Evolutionary conservation across 148 eudicot species (phyloP).

Genomic region (Arbutus unedo): DNA sequence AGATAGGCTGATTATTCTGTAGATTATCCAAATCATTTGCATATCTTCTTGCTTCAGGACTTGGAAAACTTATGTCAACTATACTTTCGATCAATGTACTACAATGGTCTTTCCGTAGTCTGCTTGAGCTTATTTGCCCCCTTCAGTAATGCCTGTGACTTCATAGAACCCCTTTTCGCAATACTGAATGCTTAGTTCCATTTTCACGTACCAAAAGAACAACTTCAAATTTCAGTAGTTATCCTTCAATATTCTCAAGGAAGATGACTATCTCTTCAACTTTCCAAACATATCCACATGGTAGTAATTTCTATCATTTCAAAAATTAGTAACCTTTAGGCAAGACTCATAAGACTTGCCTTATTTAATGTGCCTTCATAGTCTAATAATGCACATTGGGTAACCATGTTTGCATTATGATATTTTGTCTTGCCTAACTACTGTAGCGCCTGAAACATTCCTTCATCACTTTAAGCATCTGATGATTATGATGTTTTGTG

Average conservation of each 20-base stretch:
- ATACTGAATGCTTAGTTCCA: too few relatives aligned
- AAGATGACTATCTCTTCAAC: background rate
- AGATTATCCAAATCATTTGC: background rate
- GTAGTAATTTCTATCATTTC: background rate
- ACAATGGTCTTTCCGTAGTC: too few relatives aligned
- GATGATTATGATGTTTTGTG: background rate
- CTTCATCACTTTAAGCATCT: background rate
- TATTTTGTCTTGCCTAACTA: background rate
- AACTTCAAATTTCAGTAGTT: too few relatives aligned
- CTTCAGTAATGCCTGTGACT: too few relatives aligned
- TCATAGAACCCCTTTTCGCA: too few relatives aligned
- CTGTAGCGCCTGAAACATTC: background rate
- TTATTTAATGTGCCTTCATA: background rate
- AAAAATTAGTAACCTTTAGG: background rate
- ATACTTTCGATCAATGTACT: too few relatives aligned
- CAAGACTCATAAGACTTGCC: background rate
- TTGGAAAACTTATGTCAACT: too few relatives aligned
- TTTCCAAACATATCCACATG: background rate
- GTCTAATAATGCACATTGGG: background rate
- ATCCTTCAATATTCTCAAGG: background rate
- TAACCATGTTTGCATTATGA: background rate
- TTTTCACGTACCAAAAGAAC: too few relatives aligned
- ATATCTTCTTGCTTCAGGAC: background rate
- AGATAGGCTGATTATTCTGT: background rate
- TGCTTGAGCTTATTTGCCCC: too few relatives aligned